Base-by-base conservation (phyloP, 2,329 filamentous ascomycete species). In the Rhynchosporium agropyri region DNA sequence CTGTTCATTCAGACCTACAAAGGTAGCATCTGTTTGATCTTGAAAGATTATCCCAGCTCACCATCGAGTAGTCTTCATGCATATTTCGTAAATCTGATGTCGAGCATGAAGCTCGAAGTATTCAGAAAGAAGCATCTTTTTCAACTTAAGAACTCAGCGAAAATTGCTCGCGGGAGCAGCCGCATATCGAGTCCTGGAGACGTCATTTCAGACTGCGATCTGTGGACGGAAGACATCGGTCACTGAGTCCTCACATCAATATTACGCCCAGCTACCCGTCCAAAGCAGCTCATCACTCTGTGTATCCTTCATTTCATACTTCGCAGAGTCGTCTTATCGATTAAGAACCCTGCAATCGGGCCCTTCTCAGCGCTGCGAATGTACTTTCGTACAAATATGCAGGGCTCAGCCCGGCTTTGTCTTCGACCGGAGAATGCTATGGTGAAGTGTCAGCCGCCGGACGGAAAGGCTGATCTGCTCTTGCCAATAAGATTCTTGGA, bases 171-270 rank as follows among this genome's bases (percentile, higher is more conserved):
- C 53, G 53, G 53, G 26, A 45, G 43, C 53, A 43, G 53, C 53
- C 53, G 53, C 9, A 43, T 56, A 26, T n/a, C n/a, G 46, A 38
- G 31, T 36, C 6, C 9, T 56, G 38, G 20, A 38, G 38, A 36
- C 9, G 40, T 29, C 9, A 42, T 28, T 3, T 8, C n/a, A 56
- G 53, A 38, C 53, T 43, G 38, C 53, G 36, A 43, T 31, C 36
- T 43, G 4, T 20, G 20, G 20, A 20, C 20, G 20, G 20, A 20
- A 20, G 20, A 20, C 20, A 20, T 20, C 20, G 1, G 20, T 20
- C 20, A 20, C 12, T 43, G 53, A 31, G 38, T 43, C 53, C 49
- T 43, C 20, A 43, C 53, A 56, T 38, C 53, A 38, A 56, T 43
- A 29, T 12, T 28, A 29, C 38, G 6, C 53, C 13, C 53, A 36